Percentiles rank a stretch among this genome's conserved stretches.
phyloP scores from a whole-genome alignment of 78 protist genomes.

The Trichosphaerium sp. region DNA sequence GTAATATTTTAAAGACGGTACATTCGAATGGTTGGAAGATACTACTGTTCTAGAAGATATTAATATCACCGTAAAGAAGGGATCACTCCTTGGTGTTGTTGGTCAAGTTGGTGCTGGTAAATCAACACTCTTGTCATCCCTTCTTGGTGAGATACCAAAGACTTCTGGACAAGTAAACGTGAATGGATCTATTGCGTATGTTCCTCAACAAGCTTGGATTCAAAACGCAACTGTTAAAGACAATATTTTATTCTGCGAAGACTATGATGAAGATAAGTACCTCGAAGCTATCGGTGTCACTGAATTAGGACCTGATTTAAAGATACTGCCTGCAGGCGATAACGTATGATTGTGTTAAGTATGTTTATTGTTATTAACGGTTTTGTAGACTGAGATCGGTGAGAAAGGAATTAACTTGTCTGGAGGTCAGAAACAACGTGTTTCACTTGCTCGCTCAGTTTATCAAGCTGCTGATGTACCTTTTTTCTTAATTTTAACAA shows the following conservation, averaged over 20 bases:
- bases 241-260: slow-evolving; percentile 60
- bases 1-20: neutral
- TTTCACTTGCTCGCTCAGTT: slow-evolving; percentile 38
- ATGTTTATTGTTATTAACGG: slow-evolving; percentile 59
- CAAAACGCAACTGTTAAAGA: slow-evolving; percentile 52
- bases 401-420: slow-evolving; percentile 1
- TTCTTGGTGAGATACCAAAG: slow-evolving; percentile 46
- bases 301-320: slow-evolving; percentile 38
- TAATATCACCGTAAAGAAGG: neutral
- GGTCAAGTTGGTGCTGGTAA: slow-evolving; percentile 72
- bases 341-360: slow-evolving; percentile 67
- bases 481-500: slow-evolving; percentile 42
- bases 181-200: slow-evolving; percentile 38
- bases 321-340: slow-evolving; percentile 37
- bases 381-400: slow-evolving; percentile 63
- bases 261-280: slow-evolving; percentile 21
- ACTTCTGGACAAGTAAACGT: neutral
- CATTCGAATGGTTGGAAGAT: neutral
- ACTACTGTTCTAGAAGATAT: neutral
- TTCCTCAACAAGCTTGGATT: slow-evolving; percentile 77
- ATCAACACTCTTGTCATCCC: slow-evolving; percentile 44
- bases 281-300: neutral
- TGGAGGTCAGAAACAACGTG: no score
- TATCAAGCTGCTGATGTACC: neutral
- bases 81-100: slow-evolving; percentile 11